Base-by-base conservation (phyloP, 805 yeast species). In the Lipomyces sp. region DNA sequence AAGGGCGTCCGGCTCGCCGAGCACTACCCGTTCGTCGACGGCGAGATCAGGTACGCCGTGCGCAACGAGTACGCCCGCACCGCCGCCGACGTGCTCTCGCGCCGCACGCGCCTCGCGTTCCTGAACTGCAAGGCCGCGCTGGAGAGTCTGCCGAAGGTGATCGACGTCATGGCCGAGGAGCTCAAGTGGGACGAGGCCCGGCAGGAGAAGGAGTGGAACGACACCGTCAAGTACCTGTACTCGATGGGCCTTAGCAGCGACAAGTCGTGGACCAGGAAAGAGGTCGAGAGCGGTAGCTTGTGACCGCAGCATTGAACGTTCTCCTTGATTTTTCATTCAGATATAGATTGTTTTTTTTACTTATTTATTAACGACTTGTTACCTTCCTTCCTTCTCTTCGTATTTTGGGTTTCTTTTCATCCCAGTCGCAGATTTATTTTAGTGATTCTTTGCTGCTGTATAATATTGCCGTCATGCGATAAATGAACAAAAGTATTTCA, bases 31-130 rank as follows among this genome's bases (percentile, higher is more conserved):
- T 86, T 95, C 49, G 79, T 89, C 63, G 74, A 72, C 48, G 97
- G 93, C 47, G 98, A 90, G 73, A 76, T 91, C 68, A 77, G 81
- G 65, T 91, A 89, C 71, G 83, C 88, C 11, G 75, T 88, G 61
- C 73, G 79, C 55, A 79, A 86, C 70, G 98, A 90, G 73, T 87
- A 88, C 68, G 81, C 87, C 38, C 79, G 95, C 72, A 85, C 90
- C 11, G 95, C 96, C 41, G 73, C 83, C 50, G 98, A 90, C 70
- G 88, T 90, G 75, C 75, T 90, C 59, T 87, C 95, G 49, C 84
- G 97, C 76, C 84, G 98, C 76, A 83, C 91, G 47, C 82, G 98
- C 71, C 81, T 87, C 67, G 95, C 96, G 2, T 91, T 89, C 74
- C 75, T 90, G 66, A 90, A 90, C 71, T 86, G 93, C 37, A 81